Percentiles rank a stretch among this genome's conserved stretches.
phyloP scores from a whole-genome alignment of 495 filamentous ascomycete species.

The Hypoxylon lenormandii region DNA sequence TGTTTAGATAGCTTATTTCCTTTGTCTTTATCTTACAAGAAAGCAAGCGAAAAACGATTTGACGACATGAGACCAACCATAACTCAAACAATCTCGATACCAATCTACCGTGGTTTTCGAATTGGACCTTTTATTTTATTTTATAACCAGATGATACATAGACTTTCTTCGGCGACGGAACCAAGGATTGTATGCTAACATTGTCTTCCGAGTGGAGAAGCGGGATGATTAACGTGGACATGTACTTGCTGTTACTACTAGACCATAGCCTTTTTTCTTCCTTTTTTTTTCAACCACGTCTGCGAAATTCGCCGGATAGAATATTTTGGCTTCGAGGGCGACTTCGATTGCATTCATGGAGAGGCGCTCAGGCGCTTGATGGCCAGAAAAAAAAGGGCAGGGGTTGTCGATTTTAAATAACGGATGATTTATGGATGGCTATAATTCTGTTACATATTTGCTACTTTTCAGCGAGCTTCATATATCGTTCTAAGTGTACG shows the following conservation, averaged over 20 bases:
- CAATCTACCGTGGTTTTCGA: too few species aligned
- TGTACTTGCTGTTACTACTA: slow-evolving; percentile 5
- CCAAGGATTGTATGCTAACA: slow-evolving; percentile 14
- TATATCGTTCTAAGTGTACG: too few species aligned
- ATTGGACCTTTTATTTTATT: not conserved
- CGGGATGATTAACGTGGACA: slow-evolving; percentile 6
- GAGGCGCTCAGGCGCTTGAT: slow-evolving; percentile 32
- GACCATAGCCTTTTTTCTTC: slow-evolving; percentile 8
- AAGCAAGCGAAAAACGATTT: too few species aligned
- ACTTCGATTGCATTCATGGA: slow-evolving; percentile 33
- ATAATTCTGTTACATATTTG: not conserved
- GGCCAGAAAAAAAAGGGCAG: slow-evolving; percentile 20
- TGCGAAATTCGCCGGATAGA: slow-evolving; percentile 24
- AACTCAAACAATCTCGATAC: too few species aligned
- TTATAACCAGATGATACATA: slow-evolving; percentile 16
- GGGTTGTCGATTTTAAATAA: slow-evolving; percentile 5
- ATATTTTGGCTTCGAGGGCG: slow-evolving; percentile 28
- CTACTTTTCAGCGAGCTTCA: too few species aligned
- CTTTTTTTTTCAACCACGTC: too few species aligned
- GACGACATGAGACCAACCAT: too few species aligned
- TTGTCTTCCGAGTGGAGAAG: not conserved
- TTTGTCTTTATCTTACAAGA: not conserved
- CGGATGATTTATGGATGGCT: slow-evolving; percentile 19
- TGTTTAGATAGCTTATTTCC: slow-evolving; percentile 8
- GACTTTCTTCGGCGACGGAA: slow-evolving; percentile 28